Evolutionary conservation across 768 basidiomycete genomes (phyloP), one percentile per base, ranked within the genome.

Genomic region (Lactarius pseudohatsudake): DNA sequence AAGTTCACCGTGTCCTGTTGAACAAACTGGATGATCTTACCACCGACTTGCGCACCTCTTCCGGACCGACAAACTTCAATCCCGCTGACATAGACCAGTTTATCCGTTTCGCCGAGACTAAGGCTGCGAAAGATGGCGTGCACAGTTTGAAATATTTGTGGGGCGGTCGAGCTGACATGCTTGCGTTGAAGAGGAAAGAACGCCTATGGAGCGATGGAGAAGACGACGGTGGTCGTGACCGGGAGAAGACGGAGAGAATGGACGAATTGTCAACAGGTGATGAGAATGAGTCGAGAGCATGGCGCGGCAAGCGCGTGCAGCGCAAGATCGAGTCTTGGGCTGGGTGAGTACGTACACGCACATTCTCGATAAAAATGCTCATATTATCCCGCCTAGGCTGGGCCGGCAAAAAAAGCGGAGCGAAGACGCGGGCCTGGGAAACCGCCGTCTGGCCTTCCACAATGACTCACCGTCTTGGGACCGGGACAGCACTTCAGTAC

Each of bases 1-100:
- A 84, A 63, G 85, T 88, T 18, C 84, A 87, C 57, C 82, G 86
- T 18, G 86, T 83, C 50, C 78, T 90, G 45, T 80, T 86, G 68
- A 84, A 79, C 65, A 88, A 85, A 70, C 73, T 90, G 26, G 88
- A 86, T 59, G 83, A 84, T 69, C 73, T 83, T 38, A 77, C 81
- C 6, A 79, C 77, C 11, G 76, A 78, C 68, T 68, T 79, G 47
- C 72, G 77, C 57, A 74, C 76, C 16, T 70, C 72, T 53, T 69
- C 72, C 3, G 63, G 57, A 16, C 57, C 69, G n/a, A 55, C 66
- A 36, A 65, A 68, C 30, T 59, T 69, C 50, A 68, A 59, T 61
- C 69, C 83, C 10, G 72, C 79, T 10, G 86, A 91, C 70, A 72
- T 92, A 50, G 79, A 76, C 6, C 74, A 72, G 13, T 82, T 91